Conservation (phyloP, 176 grass and related monocot species). For the Oryza longistaminata region DNA sequence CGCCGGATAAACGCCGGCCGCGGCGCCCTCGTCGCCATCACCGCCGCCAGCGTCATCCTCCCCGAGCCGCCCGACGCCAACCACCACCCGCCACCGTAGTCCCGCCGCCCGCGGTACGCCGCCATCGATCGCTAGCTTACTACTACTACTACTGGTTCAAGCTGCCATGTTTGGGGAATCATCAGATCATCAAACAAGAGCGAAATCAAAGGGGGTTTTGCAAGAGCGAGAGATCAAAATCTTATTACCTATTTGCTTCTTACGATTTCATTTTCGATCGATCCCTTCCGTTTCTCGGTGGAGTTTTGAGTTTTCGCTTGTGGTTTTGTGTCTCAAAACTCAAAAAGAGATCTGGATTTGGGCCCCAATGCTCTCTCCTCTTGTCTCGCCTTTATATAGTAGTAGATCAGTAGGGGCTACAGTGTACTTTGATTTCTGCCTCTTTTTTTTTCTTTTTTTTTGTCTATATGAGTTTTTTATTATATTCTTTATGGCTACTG, state of each 20-base stretch:
- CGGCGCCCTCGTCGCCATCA: constrained; percentile 5
- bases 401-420: not conserved
- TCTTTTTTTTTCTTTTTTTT: not conserved
- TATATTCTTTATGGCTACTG: not conserved
- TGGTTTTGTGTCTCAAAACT: not conserved
- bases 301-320: not conserved
- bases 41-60: constrained; percentile 7
- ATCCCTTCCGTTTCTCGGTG: not conserved
- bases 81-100: not conserved
- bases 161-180: not conserved
- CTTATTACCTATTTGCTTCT: not conserved
- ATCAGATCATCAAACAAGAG: not conserved
- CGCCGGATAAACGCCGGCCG: not conserved
- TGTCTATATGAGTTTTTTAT: not conserved
- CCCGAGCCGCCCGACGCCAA: not conserved
- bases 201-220: not conserved
- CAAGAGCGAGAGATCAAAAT: not conserved
- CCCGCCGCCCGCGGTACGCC: not conserved
- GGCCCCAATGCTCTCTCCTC: not conserved
- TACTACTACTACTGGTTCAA: not conserved
- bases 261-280: not conserved
- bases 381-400: constrained; percentile 24
- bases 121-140: constrained; percentile 28
- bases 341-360: not conserved
- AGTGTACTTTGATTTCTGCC: not conserved